These are phyloP conservation scores for Boechera retrofracta DNA, from an alignment of 345 rosid genomes.

Conservation along the genomic window DNA sequence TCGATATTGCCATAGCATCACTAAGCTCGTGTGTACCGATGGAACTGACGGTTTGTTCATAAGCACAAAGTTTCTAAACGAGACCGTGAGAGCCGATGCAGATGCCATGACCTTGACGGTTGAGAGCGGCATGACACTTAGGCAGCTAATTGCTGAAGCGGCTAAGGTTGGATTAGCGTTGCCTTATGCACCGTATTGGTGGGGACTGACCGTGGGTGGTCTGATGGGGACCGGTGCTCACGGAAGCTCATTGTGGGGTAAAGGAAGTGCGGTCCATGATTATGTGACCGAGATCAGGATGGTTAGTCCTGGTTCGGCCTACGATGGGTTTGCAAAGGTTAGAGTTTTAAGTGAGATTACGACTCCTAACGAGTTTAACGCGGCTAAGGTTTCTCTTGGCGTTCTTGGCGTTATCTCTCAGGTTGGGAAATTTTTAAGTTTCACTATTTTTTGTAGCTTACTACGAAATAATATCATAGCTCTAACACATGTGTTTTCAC, in stretches of 20 bases:
- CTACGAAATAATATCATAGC: too few species aligned
- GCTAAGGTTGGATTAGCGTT: conserved; percentile 70
- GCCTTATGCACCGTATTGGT: conserved; percentile 86
- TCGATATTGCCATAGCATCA: conserved; percentile 71
- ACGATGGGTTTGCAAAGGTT: conserved; percentile 57
- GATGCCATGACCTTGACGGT: conserved; percentile 57
- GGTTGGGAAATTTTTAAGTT: conserved; percentile 44
- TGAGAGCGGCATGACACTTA: conserved; percentile 72
- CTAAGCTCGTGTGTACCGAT: conserved; percentile 73
- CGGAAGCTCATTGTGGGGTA: conserved; percentile 82
- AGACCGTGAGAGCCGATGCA: conserved; percentile 41
- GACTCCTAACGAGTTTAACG: conserved; percentile 53
- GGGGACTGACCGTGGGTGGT: conserved; percentile 87
- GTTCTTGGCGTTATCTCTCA: conserved; percentile 89
- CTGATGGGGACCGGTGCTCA: conserved; percentile 82
- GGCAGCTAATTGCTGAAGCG: conserved; percentile 65
- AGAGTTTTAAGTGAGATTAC: conserved; percentile 47
- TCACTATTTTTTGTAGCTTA: background rate
- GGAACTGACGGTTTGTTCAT: conserved; percentile 64
- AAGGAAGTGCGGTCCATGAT: conserved; percentile 82
- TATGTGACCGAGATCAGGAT: conserved; percentile 59
- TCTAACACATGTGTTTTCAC: too few species aligned
- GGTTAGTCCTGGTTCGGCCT: conserved; percentile 58
- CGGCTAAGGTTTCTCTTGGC: conserved; percentile 78
- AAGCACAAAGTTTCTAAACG: conserved; percentile 68